phyloP scores from a whole-genome alignment of 371 early-diverging fungal genomes.

The Rhizopus microsporus region DNA sequence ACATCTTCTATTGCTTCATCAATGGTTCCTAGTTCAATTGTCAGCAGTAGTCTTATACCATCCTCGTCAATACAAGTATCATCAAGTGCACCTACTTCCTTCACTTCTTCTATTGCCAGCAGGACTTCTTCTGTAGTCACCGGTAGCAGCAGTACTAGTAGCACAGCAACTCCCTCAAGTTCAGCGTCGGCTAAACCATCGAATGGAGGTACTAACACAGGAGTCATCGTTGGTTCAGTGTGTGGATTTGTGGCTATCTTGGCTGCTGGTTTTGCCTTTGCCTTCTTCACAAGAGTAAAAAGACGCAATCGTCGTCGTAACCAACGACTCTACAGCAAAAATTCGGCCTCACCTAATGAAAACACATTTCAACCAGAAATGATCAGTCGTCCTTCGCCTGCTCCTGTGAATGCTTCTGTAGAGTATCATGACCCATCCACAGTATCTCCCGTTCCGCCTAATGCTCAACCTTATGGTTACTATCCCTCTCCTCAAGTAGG shows the following conservation, averaged over 20 bases:
- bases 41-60: too few relatives aligned
- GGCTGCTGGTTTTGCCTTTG: slow-evolving; percentile 42
- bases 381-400: slow-evolving; percentile 33
- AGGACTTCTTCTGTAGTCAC: not conserved
- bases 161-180: not conserved
- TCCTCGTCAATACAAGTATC: too few relatives aligned
- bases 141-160: not conserved
- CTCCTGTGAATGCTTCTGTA: slow-evolving; percentile 29
- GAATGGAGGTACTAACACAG: slow-evolving; percentile 25
- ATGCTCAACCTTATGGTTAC: slow-evolving; percentile 16
- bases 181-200: slow-evolving; percentile 1
- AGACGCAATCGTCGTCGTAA: slow-evolving; percentile 28
- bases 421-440: too few relatives aligned
- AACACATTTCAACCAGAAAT: not conserved
- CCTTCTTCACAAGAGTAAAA: slow-evolving; percentile 40
- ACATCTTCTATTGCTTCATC: too few relatives aligned
- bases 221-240: slow-evolving; percentile 45
- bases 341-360: not conserved
- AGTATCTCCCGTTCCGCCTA: slow-evolving; percentile 13
- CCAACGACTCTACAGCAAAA: slow-evolving; percentile 28
- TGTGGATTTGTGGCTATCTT: slow-evolving; percentile 43
- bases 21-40: too few relatives aligned
- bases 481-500: slow-evolving; percentile 14
- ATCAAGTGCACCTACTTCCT: too few relatives aligned
- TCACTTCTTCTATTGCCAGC: too few relatives aligned